phyloP scores from a whole-genome alignment of 1,139 yeast genomes.

The Magnusiomyces sp. region DNA sequence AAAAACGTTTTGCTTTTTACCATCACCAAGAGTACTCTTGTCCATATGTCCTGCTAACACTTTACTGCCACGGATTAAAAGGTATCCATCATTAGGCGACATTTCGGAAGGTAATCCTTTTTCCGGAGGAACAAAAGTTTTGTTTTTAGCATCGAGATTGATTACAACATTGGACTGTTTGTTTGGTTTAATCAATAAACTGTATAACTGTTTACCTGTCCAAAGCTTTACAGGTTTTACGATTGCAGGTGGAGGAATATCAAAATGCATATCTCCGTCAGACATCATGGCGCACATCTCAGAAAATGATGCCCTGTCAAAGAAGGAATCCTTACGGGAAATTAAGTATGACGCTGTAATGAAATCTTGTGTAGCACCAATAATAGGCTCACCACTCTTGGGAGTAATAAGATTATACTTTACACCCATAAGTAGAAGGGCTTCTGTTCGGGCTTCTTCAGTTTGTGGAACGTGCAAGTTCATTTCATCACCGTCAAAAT shows the following conservation, averaged over 20 bases:
- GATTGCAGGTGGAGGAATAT: conserved; percentile 91
- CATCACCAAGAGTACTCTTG: conserved; percentile 92
- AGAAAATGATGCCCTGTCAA: conserved; percentile 74
- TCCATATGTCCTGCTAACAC: conserved; percentile 94
- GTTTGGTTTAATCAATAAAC: conserved; percentile 80
- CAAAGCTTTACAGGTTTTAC: conserved; percentile 81
- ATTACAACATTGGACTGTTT: conserved; percentile 66
- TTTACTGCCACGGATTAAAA: conserved; percentile 81
- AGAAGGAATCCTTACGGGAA: conserved; percentile 88
- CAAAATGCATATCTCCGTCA: conserved; percentile 81
- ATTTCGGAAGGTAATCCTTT: conserved; percentile 71
- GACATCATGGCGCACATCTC: conserved; percentile 93
- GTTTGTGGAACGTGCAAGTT: conserved; percentile 98
- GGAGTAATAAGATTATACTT: conserved; percentile 92
- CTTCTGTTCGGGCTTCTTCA: conserved; percentile 98
- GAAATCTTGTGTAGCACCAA: conserved; percentile 99
- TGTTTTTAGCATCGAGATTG: conserved; percentile 89
- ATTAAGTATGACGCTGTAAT: conserved; percentile 92
- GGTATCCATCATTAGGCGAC: conserved; percentile 97
- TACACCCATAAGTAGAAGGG: conserved; percentile 96
- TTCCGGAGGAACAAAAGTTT: conserved; percentile 73
- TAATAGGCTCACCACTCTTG: conserved; percentile 96
- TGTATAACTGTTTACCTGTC: conserved; percentile 97
- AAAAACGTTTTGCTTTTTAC: conserved; percentile 94
- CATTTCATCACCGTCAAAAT: conserved; percentile 99